Conservation (phyloP, 176 grass and related monocot genomes). For the Oryza glaberrima region DNA sequence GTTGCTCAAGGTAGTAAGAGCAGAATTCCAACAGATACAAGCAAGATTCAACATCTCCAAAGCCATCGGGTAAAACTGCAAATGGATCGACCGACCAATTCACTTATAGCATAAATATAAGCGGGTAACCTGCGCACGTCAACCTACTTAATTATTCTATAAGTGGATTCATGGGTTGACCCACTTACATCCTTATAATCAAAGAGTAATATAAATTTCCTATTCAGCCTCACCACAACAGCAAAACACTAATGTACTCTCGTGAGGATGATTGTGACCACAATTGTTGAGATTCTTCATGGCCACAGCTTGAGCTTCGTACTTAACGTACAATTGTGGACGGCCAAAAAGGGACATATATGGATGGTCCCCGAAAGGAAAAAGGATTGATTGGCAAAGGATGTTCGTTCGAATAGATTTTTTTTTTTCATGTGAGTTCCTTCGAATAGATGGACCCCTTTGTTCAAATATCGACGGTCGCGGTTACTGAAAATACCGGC, state of each 20-base stretch:
- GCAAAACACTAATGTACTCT: neutral
- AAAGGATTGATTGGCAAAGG: neutral
- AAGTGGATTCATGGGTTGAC: no score
- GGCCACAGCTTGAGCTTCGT: neutral
- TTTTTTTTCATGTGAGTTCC: neutral
- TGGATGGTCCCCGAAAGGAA: no score
- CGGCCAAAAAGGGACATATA: neutral
- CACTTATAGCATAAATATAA: no score
- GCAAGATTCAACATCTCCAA: neutral
- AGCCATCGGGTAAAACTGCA: no score
- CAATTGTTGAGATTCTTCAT: neutral
- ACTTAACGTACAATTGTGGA: neutral
- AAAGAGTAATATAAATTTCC: neutral
- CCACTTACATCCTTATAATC: no score
- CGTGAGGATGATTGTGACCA: neutral
- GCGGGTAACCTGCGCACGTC: no score
- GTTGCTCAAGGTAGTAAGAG: neutral
- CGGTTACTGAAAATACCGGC: no score
- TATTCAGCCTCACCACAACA: neutral
- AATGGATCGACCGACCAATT: no score
- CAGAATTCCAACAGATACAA: no score
- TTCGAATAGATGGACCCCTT: neutral
- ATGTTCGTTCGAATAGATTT: neutral
- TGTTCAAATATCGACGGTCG: no score
- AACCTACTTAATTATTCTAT: no score